Evolutionary conservation across 2,329 filamentous ascomycete species (phyloP).

Genomic region (Gaeumannomyces sp.): DNA sequence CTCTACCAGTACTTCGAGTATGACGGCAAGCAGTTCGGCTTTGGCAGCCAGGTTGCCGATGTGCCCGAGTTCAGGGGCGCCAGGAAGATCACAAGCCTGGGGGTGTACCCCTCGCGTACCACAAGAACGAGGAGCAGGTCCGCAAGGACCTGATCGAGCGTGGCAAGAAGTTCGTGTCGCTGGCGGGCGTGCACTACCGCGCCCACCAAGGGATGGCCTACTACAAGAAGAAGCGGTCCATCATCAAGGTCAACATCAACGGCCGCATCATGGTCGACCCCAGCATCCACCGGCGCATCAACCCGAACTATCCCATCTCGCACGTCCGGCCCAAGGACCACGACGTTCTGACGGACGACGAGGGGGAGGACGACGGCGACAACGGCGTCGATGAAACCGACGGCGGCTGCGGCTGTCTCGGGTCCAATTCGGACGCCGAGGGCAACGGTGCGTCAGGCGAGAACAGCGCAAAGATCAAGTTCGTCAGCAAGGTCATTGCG

Average conservation of each 20-base stretch:
- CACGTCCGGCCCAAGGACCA: constrained; percentile 67
- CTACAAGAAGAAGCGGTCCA: constrained; percentile 69
- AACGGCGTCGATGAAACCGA: constrained; percentile 34
- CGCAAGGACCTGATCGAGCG: constrained; percentile 65
- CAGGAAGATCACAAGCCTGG: constrained; percentile 72
- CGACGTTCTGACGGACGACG: constrained; percentile 48
- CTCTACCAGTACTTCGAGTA: constrained; percentile 70
- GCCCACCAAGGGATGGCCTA: constrained; percentile 80
- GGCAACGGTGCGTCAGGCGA: constrained; percentile 26
- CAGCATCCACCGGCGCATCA: constrained; percentile 72
- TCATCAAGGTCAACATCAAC: constrained; percentile 77
- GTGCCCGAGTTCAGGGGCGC: constrained; percentile 73
- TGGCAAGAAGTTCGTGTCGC: constrained; percentile 74
- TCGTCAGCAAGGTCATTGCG: constrained; percentile 47
- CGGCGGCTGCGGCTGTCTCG: constrained; percentile 20
- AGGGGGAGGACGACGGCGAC: constrained; percentile 41
- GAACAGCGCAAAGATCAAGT: constrained; percentile 36
- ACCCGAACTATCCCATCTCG: constrained; percentile 78
- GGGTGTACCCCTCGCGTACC: constrained; percentile 72
- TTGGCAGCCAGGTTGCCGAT: constrained; percentile 62
- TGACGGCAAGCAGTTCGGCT: constrained; percentile 79
- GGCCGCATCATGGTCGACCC: constrained; percentile 86
- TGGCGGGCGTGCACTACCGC: constrained; percentile 80
- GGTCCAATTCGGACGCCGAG: constrained; percentile 32
- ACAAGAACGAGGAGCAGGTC: constrained; percentile 63